Conservation (phyloP, 805 yeast species). For the Nakazawaea wyomingensis region DNA sequence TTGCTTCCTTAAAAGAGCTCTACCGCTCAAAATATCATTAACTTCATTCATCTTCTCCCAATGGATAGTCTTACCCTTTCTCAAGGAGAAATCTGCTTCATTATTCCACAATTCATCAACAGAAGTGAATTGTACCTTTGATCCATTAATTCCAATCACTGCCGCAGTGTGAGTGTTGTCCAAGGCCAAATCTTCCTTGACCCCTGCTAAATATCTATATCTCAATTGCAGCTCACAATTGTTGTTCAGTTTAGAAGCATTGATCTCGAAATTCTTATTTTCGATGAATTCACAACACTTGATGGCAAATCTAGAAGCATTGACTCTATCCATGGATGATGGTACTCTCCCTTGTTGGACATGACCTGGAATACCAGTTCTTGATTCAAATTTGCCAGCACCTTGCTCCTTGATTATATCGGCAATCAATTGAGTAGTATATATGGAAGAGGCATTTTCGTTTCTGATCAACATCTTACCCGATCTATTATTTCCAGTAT, state of each 20-base stretch:
- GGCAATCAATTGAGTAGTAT: conserved; percentile 77
- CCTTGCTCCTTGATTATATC: conserved; percentile 80
- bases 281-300: conserved; percentile 88
- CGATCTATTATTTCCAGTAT: conserved; percentile 72
- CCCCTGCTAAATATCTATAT: conserved; percentile 45
- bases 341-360: conserved; percentile 98
- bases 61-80: conserved; percentile 67
- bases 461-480: conserved; percentile 85
- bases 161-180: conserved; percentile 42
- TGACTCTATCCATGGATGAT: conserved; percentile 87
- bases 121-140: conserved; percentile 52
- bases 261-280: conserved; percentile 26
- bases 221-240: conserved; percentile 40
- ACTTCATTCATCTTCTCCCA: conserved; percentile 59
- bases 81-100: conserved; percentile 53
- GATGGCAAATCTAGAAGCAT: conserved; percentile 85
- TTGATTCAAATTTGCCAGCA: conserved; percentile 72
- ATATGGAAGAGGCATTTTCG: conserved; percentile 76
- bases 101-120: conserved; percentile 51
- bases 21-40: conserved; percentile 70
- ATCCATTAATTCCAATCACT: conserved; percentile 69
- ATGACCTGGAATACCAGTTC: conserved; percentile 97
- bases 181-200: conserved; percentile 39
- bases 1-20: conserved; percentile 43
- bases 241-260: conserved; percentile 8